phyloP scores from a whole-genome alignment of 805 yeast genomes.

The Candida tibetensis region DNA sequence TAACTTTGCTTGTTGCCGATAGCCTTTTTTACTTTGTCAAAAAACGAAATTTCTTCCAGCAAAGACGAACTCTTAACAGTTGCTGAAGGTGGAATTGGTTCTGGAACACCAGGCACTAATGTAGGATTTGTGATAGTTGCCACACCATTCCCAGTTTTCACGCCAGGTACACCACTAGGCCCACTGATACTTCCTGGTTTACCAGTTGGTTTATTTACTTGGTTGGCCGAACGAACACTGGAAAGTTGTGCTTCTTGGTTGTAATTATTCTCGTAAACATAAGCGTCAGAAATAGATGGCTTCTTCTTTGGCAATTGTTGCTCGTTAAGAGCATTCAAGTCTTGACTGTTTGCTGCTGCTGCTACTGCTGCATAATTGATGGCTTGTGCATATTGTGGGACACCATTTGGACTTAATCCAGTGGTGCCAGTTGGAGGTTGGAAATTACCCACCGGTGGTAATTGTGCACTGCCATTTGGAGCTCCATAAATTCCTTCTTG shows the following conservation, averaged over 20 bases:
- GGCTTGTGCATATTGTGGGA: conserved; percentile 18
- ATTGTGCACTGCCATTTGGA: conserved; percentile 42
- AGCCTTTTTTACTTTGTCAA: conserved; percentile 86
- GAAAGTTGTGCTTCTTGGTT: conserved; percentile 49
- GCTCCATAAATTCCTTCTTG: conserved; percentile 26
- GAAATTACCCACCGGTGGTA: conserved; percentile 88
- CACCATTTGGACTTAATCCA: conserved; percentile 24
- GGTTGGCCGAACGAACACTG: conserved; percentile 38
- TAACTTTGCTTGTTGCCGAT: conserved; percentile 87
- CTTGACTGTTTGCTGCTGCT: conserved; percentile 6
- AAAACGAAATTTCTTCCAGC: conserved; percentile 83
- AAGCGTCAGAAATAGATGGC: conserved; percentile 28
- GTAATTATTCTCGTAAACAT: conserved; percentile 30
- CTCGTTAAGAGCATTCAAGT: not conserved
- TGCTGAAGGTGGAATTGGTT: conserved; percentile 59
- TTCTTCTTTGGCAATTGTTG: conserved; percentile 17
- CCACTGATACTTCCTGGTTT: conserved; percentile 1
- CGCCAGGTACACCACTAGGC: conserved; percentile 1
- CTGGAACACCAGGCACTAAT: conserved; percentile 80
- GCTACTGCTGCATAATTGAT: conserved; percentile 4
- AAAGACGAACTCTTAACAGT: conserved; percentile 54
- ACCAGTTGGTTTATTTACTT: conserved; percentile 15
- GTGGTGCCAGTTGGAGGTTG: conserved; percentile 55
- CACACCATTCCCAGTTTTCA: conserved; percentile 26
- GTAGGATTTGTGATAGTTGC: conserved; percentile 52